These are phyloP conservation scores for Termitomyces sp. DNA, from an alignment of 768 basidiomycete genomes.

Conservation along the genomic window DNA sequence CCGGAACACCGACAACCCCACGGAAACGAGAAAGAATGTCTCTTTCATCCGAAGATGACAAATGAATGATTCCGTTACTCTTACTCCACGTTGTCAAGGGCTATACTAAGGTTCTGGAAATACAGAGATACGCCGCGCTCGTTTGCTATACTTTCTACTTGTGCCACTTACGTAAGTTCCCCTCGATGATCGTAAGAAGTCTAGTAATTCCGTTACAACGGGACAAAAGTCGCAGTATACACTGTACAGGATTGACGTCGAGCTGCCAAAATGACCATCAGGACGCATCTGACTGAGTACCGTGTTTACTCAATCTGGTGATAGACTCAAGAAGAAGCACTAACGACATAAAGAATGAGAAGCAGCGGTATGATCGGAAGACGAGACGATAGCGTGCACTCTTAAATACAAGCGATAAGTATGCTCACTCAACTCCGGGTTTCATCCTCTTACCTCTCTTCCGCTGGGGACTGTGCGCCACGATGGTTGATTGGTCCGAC, in stretches of 20 bases:
- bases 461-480: neutral
- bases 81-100: neutral
- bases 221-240: constrained; percentile 6
- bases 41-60: neutral
- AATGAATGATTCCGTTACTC: neutral
- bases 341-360: constrained; percentile 13
- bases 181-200: constrained; percentile 10
- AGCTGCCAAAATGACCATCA: constrained; percentile 6
- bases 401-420: constrained; percentile 15
- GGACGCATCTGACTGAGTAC: neutral
- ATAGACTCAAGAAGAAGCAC: constrained; percentile 11
- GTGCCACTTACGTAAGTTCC: constrained; percentile 7
- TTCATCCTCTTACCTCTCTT: neutral
- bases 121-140: constrained; percentile 3
- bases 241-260: constrained; percentile 5
- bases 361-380: constrained; percentile 23
- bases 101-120: neutral
- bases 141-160: too few relatives aligned
- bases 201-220: neutral
- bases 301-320: neutral
- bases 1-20: constrained; percentile 6
- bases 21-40: constrained; percentile 1
- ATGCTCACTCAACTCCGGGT: neutral
- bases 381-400: constrained; percentile 1
- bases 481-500: constrained; percentile 47